Evolutionary conservation across 2,329 filamentous ascomycete genomes (phyloP).

Genomic region (Diaporthe sp.): DNA sequence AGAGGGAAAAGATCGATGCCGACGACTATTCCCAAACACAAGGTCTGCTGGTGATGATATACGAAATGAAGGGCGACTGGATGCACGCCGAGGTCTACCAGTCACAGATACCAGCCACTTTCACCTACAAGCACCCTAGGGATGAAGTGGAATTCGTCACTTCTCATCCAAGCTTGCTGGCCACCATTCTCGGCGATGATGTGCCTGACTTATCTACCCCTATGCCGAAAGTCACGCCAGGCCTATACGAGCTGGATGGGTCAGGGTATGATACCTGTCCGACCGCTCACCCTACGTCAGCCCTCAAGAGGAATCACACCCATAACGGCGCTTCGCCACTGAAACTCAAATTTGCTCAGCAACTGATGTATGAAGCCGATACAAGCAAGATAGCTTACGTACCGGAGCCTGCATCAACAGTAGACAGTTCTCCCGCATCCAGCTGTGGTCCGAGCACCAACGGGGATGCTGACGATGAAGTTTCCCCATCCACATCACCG

Average conservation of each 20-base stretch:
- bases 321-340: not conserved
- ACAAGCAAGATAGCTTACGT: conserved; percentile 1
- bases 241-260: not conserved
- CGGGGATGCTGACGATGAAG: not conserved
- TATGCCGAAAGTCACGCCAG: not conserved
- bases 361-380: not conserved
- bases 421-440: not conserved
- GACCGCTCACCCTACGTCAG: not conserved
- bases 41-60: conserved; percentile 40
- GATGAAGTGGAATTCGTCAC: conserved; percentile 18
- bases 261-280: not conserved
- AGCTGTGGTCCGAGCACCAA: not conserved
- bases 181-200: conserved; percentile 1
- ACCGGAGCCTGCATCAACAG: not conserved
- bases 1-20: conserved; percentile 24
- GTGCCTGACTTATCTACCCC: not conserved
- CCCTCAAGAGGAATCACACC: not conserved
- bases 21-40: conserved; percentile 38
- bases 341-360: not conserved
- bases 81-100: conserved; percentile 40
- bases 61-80: conserved; percentile 39
- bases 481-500: not conserved
- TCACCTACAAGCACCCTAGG: conserved; percentile 18
- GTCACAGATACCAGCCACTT: conserved; percentile 33
- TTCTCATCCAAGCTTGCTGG: not conserved